phyloP scores from a whole-genome alignment of 2,329 filamentous ascomycete genomes.

The Aspergillus chevalieri region DNA sequence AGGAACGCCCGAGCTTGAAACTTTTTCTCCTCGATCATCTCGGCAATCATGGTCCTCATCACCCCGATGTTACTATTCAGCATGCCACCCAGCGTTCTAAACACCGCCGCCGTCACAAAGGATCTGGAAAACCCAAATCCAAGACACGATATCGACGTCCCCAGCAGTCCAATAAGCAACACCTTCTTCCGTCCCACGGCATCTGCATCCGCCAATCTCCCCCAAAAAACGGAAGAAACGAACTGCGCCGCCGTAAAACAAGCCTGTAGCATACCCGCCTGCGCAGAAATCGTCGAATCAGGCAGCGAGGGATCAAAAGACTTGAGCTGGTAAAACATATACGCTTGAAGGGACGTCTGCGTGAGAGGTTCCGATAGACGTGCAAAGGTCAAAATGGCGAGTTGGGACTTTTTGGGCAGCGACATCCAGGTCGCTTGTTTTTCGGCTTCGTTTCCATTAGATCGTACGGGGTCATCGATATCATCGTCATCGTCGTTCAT shows the following conservation, averaged over 20 bases:
- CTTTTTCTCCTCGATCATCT: conserved; percentile 66
- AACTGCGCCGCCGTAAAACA: conserved; percentile 80
- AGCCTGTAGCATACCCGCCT: conserved; percentile 71
- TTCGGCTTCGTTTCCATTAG: conserved; percentile 17
- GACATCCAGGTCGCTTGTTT: conserved; percentile 62
- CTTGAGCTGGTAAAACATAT: conserved; percentile 84
- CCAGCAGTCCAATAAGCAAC: conserved; percentile 67
- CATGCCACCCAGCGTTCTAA: conserved; percentile 60
- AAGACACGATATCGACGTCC: conserved; percentile 59
- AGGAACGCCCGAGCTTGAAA: conserved; percentile 53
- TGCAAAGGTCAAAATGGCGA: conserved; percentile 70
- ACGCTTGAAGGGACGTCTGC: conserved; percentile 69
- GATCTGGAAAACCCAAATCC: conserved; percentile 64
- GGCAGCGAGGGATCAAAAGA: conserved; percentile 60
- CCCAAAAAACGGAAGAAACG: conserved; percentile 76
- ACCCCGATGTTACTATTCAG: conserved; percentile 70
- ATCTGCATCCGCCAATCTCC: conserved; percentile 60
- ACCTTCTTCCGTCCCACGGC: conserved; percentile 68
- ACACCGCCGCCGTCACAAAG: conserved; percentile 58
- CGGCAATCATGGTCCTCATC: conserved; percentile 67
- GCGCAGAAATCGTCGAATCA: conserved; percentile 62
- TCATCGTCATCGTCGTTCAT: conserved; percentile 7
- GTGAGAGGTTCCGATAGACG: conserved; percentile 76
- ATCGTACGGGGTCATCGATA: conserved; percentile 5
- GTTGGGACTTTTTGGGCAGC: conserved; percentile 69